phyloP scores from a whole-genome alignment of 1,284 basidiomycete genomes.

The Neotropicomus parvogracilis region DNA sequence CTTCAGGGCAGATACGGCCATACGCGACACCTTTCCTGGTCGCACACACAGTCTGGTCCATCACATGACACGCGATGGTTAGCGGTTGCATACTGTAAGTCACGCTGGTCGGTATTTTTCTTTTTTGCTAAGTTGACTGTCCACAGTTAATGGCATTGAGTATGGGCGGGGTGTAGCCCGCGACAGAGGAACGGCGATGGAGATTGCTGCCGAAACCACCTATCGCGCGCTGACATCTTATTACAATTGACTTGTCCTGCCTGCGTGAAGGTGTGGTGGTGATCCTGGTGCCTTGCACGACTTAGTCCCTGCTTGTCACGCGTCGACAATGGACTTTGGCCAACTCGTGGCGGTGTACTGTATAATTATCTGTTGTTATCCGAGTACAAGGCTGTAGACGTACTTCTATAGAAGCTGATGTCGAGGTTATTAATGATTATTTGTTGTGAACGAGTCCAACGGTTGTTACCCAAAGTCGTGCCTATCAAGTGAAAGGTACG shows the following conservation, averaged over 20 bases:
- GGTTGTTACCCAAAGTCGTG: no score
- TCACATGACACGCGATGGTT: conserved; percentile 27
- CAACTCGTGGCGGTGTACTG: not conserved
- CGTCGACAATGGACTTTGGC: not conserved
- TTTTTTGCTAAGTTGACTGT: not conserved
- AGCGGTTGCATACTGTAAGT: conserved; percentile 31
- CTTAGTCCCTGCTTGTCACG: not conserved
- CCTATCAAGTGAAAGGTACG: no score
- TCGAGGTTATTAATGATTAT: not conserved
- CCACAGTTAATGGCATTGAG: conserved; percentile 29
- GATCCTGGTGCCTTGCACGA: not conserved
- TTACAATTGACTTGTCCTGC: conserved; percentile 13
- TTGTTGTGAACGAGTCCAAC: no score
- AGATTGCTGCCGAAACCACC: conserved; percentile 28
- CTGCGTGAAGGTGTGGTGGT: conserved; percentile 6
- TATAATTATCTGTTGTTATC: conserved; percentile 4
- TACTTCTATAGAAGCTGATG: no score
- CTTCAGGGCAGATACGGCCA: conserved; percentile 33
- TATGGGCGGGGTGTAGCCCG: conserved; percentile 30
- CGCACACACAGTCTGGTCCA: conserved; percentile 23
- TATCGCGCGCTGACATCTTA: conserved; percentile 24
- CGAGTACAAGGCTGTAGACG: no score
- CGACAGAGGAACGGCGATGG: conserved; percentile 33
- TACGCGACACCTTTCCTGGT: conserved; percentile 27
- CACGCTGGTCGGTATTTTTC: not conserved